phyloP scores from a whole-genome alignment of 495 filamentous ascomycete genomes.

The Xylaria venustula region DNA sequence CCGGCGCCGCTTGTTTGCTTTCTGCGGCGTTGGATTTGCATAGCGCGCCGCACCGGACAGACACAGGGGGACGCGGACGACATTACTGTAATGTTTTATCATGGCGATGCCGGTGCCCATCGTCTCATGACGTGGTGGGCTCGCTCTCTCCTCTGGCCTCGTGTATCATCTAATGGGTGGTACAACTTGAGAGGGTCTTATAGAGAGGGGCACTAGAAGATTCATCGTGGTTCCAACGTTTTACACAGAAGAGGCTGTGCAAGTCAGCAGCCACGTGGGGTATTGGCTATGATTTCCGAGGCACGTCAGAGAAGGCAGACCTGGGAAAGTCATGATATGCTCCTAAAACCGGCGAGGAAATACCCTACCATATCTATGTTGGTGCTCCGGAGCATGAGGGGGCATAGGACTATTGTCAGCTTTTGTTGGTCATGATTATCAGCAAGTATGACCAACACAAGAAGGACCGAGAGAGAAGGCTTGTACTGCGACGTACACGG shows the following conservation, averaged over 20 bases:
- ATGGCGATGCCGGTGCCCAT: too few species aligned
- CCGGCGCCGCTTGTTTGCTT: background rate
- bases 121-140: too few species aligned
- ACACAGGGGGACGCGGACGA: too few species aligned
- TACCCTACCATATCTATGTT: too few species aligned
- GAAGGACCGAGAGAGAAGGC: background rate
- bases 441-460: constrained; percentile 7
- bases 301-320: background rate
- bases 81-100: too few species aligned
- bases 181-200: background rate
- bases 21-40: background rate
- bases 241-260: background rate
- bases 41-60: too few species aligned
- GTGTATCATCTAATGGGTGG: background rate
- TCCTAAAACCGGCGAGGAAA: too few species aligned
- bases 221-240: background rate
- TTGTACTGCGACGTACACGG: too few species aligned
- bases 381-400: too few species aligned
- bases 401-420: too few species aligned
- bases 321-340: background rate
- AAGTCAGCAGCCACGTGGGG: constrained; percentile 5
- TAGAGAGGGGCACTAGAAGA: background rate
- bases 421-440: constrained; percentile 5
- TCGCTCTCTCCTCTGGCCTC: too few species aligned
- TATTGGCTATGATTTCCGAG: background rate